These are phyloP conservation scores for Lentinus brumalis DNA, from an alignment of 768 basidiomycete species.

Conservation along the genomic window DNA sequence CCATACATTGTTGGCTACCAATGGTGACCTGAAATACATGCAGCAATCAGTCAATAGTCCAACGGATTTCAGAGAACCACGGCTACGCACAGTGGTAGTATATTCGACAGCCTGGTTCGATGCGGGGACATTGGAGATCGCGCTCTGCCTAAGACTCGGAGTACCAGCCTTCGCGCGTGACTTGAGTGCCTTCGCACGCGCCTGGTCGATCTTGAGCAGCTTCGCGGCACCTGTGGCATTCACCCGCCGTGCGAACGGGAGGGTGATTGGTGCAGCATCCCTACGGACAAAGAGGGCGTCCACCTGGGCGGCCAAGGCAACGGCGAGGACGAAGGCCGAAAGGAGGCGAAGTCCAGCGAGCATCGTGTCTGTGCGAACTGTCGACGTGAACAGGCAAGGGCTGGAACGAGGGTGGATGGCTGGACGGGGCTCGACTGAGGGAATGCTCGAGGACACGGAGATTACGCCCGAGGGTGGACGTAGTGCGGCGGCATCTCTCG, in stretches of 20 bases:
- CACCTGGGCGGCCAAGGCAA: not conserved
- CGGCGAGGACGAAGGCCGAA: not conserved
- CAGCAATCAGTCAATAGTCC: not conserved
- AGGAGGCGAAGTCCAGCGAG: conserved; percentile 1
- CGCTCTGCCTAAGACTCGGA: conserved; percentile 1
- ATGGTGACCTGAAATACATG: conserved; percentile 16
- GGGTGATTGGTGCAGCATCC: conserved; percentile 18
- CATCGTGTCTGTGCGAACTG: not conserved
- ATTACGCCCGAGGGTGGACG: conserved; percentile 3
- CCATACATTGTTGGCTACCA: conserved; percentile 24
- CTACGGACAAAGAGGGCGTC: conserved; percentile 3
- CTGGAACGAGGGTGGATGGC: not conserved
- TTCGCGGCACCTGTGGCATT: conserved; percentile 21
- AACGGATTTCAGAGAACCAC: no score
- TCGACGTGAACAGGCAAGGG: not conserved
- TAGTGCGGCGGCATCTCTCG: conserved; percentile 1
- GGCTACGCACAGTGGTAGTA: conserved; percentile 17
- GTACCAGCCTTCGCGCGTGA: conserved; percentile 21
- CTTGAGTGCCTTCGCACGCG: conserved; percentile 16
- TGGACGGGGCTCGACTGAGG: not conserved
- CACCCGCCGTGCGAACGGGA: conserved; percentile 22
- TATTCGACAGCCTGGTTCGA: conserved; percentile 28
- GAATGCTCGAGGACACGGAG: conserved; percentile 5
- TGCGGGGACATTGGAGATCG: conserved; percentile 1
- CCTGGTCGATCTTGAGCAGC: conserved; percentile 21